A percentile compares a stretch with the other conserved stretches of the same genome.
Conservation (phyloP, 108 stramenopile species). For the Skeletonema menzelii region DNA sequence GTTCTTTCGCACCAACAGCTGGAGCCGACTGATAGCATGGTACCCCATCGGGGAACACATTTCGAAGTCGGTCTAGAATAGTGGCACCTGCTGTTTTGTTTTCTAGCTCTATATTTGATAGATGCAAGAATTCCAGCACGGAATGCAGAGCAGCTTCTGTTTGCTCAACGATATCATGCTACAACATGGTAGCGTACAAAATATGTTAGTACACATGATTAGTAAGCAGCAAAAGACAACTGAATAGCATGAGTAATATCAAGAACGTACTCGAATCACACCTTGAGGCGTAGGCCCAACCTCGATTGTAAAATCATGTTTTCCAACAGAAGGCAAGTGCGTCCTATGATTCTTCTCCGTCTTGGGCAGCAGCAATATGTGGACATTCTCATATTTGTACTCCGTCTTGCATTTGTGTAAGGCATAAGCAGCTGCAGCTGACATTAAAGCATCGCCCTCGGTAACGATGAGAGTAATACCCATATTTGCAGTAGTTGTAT, state of each 20-base stretch:
- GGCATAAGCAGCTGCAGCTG: slow-evolving; percentile 52
- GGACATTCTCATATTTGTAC: neutral
- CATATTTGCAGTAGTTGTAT: slow-evolving; percentile 87
- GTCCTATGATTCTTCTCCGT: slow-evolving; percentile 13
- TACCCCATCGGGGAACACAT: neutral
- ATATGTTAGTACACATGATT: neutral
- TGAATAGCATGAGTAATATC: too few relatives aligned
- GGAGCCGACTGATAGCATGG: slow-evolving; percentile 14
- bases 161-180: slow-evolving; percentile 13
- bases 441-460: slow-evolving; percentile 66
- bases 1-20: slow-evolving; percentile 2
- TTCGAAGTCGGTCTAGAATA: slow-evolving; percentile 1
- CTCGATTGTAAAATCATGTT: slow-evolving; percentile 26
- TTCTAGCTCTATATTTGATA: slow-evolving; percentile 1
- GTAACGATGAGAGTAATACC: slow-evolving; percentile 76
- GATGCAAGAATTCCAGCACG: slow-evolving; percentile 24
- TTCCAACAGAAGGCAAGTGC: slow-evolving; percentile 12
- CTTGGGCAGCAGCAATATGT: slow-evolving; percentile 8
- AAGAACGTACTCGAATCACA: slow-evolving; percentile 10
- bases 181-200: neutral
- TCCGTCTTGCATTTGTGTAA: slow-evolving; percentile 5
- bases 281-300: slow-evolving; percentile 35
- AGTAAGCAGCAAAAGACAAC: neutral
- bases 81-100: neutral
- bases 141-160: slow-evolving; percentile 6